These are phyloP conservation scores for Phlebiopsis gigantea DNA, from an alignment of 768 basidiomycete species.

Conservation along the genomic window DNA sequence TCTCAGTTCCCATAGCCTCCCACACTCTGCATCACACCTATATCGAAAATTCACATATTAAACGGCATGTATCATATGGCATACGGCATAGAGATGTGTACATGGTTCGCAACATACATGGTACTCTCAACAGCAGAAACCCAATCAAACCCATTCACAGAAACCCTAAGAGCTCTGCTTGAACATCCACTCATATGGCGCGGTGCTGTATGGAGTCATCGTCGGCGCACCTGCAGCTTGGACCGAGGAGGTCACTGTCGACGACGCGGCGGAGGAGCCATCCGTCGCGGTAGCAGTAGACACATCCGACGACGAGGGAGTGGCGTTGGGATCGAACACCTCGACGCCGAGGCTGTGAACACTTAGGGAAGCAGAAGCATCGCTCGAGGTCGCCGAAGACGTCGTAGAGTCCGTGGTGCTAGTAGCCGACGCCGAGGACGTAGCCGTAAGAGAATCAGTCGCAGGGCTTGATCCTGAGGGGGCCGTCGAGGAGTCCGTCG, in stretches of 20 bases:
- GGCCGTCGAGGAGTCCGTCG: not conserved
- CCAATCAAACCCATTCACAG: not conserved
- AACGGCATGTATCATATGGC: not conserved
- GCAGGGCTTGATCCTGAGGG: not conserved
- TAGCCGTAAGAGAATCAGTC: no score
- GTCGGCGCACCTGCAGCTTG: not conserved
- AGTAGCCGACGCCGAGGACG: conserved; percentile 24
- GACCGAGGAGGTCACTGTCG: conserved; percentile 1
- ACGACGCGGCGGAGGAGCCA: conserved; percentile 1
- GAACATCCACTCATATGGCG: conserved; percentile 37
- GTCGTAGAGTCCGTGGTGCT: conserved; percentile 24
- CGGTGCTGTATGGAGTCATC: conserved; percentile 26
- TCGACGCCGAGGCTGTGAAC: conserved; percentile 10
- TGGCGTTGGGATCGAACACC: conserved; percentile 10
- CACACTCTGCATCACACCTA: no score
- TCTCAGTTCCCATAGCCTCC: no score
- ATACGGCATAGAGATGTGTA: not conserved
- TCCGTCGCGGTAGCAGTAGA: conserved; percentile 1
- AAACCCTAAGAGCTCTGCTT: conserved; percentile 13
- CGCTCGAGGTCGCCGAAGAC: not conserved
- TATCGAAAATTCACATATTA: not conserved
- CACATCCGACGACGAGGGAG: not conserved
- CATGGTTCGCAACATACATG: not conserved
- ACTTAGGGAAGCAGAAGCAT: conserved; percentile 2
- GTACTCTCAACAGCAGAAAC: not conserved